Conservation (phyloP, 495 filamentous ascomycete species). For the Melanomma pulvis-pyrius region DNA sequence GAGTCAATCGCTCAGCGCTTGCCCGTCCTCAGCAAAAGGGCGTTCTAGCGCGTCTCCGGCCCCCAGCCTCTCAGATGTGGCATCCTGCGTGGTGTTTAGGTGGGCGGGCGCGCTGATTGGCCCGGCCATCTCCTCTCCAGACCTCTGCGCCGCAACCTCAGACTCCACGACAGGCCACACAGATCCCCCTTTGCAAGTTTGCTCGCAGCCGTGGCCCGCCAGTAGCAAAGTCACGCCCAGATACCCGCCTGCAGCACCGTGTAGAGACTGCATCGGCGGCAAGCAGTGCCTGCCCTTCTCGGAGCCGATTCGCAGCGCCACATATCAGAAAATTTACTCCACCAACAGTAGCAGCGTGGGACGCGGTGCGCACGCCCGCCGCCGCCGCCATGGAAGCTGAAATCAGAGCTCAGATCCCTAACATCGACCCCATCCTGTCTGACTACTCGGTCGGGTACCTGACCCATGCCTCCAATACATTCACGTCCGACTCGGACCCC, state of each 20-base stretch:
- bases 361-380: slow-evolving; percentile 17
- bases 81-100: background rate
- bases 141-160: background rate
- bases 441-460: slow-evolving; percentile 95
- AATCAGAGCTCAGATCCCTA: slow-evolving; percentile 82
- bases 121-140: background rate
- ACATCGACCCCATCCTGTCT: slow-evolving; percentile 85
- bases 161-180: background rate
- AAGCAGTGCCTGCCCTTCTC: background rate
- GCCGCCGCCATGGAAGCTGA: slow-evolving; percentile 76
- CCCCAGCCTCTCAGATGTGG: background rate
- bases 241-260: background rate
- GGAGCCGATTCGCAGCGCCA: slow-evolving; percentile 2
- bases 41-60: background rate
- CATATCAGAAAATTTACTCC: slow-evolving; percentile 13
- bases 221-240: background rate
- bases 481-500: slow-evolving; percentile 72
- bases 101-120: background rate
- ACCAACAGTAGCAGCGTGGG: slow-evolving; percentile 14
- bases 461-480: slow-evolving; percentile 84
- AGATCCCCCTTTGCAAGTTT: background rate
- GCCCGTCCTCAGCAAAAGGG: slow-evolving; percentile 1
- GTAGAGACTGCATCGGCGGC: background rate
- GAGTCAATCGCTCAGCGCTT: slow-evolving; percentile 14
- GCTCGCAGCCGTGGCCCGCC: background rate